Evolutionary conservation across 768 basidiomycete species (phyloP), one percentile per base, ranked within the genome.

Genomic region (Lactarius indigo): DNA sequence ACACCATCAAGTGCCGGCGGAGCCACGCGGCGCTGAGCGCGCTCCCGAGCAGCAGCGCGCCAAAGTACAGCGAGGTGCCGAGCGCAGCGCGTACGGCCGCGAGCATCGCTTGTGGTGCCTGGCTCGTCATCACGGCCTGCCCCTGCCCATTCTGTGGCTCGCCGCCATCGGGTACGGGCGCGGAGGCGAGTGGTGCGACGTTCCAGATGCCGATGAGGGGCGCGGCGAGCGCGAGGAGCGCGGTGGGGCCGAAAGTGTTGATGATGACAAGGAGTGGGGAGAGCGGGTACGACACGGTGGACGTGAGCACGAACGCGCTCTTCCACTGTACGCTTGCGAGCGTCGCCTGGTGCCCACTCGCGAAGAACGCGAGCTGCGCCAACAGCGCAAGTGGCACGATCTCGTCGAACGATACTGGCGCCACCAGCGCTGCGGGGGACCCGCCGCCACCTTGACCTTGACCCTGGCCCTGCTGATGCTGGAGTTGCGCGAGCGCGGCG

Each of bases 291-390:
- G 77, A 79, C 54, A 94, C 79, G 0, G 82, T 85, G 3, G 85
- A 79, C 2, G 87, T 85, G 63, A 99, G 82, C 33, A 98, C 75
- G 76, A 98, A 99, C 8, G 91, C 96, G 1, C 89, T 78, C 75
- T 97, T 97, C 97, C 96, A 99, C 71, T 98, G 96, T 52, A 99
- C 85, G 3, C 92, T 90, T 1, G 93, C 84, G 44, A 98, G 81
- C 3, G 89, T 89, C 1, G 94, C 84, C 76, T 98, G 95, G 73
- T 99, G 97, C 2, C 97, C 96, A 0, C 96, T 98, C 0, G 85
- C 81, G 74, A 91, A 92, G 82, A 96, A 98, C 9, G 84, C 76
- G 58, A 92, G 84, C 44, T 91, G 76, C 0, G 88, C 90, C 13
- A 97, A 80, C 9, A 98, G 82, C 0, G 89, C 89, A 17, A 98